Evolutionary conservation across 2,329 filamentous ascomycete genomes (phyloP).

Genomic region (Sclerotinia spermophila): DNA sequence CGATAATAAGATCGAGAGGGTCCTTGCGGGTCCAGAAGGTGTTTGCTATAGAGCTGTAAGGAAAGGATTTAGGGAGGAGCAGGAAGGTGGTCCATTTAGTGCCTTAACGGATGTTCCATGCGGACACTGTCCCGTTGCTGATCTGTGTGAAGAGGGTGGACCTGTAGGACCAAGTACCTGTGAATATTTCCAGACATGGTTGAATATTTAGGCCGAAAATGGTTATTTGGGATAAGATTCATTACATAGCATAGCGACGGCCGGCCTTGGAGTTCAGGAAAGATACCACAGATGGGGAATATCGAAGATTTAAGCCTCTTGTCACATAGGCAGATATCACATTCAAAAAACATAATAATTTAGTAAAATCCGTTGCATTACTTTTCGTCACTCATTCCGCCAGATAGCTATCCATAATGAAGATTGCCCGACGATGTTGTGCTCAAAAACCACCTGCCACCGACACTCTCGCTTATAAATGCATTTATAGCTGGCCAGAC

Average conservation of each 20-base stretch:
- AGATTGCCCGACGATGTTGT: slow-evolving; percentile 16
- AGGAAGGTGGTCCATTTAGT: slow-evolving; percentile 43
- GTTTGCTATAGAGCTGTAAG: slow-evolving; percentile 38
- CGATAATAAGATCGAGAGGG: slow-evolving; percentile 75
- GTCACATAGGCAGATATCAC: neutral
- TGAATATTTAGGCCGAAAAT: slow-evolving; percentile 42
- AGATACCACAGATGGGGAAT: slow-evolving; percentile 31
- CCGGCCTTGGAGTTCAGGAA: slow-evolving; percentile 32
- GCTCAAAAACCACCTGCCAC: slow-evolving; percentile 21
- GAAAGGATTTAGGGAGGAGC: slow-evolving; percentile 31
- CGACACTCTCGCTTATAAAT: slow-evolving; percentile 39
- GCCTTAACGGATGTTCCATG: slow-evolving; percentile 80
- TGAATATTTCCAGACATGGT: slow-evolving; percentile 86
- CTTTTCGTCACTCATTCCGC: slow-evolving; percentile 18
- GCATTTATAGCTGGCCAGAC: slow-evolving; percentile 39
- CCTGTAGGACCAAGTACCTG: slow-evolving; percentile 87
- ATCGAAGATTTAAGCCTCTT: neutral
- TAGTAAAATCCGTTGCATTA: slow-evolving; percentile 18
- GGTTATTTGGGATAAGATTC: slow-evolving; percentile 17
- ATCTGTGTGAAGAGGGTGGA: slow-evolving; percentile 85
- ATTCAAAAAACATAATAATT: slow-evolving; percentile 12
- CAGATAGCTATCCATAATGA: slow-evolving; percentile 17
- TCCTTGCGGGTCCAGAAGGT: slow-evolving; percentile 38
- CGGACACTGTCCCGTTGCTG: slow-evolving; percentile 87
- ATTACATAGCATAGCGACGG: slow-evolving; percentile 35